These are phyloP conservation scores for Lentinula lateritia DNA, from an alignment of 768 basidiomycete species.

Conservation along the genomic window DNA sequence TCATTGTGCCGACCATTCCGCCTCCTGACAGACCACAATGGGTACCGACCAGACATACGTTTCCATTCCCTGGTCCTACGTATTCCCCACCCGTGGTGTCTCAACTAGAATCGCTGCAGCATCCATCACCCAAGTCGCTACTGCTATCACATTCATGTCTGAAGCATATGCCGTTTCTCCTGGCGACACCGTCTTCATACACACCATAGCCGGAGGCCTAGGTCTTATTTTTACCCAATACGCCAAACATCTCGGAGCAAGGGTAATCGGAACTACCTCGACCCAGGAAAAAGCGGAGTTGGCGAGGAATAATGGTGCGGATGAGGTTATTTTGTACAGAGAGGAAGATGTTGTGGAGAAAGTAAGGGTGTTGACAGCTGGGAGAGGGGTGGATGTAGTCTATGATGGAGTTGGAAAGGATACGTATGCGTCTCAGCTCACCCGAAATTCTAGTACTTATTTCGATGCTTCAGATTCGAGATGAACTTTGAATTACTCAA, in stretches of 20 bases:
- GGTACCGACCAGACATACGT: slow-evolving; percentile 70
- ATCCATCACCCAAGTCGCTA: slow-evolving; percentile 68
- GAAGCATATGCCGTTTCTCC: slow-evolving; percentile 83
- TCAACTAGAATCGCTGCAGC: slow-evolving; percentile 63
- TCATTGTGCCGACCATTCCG: not conserved
- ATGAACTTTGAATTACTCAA: slow-evolving; percentile 74
- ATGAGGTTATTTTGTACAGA: slow-evolving; percentile 82
- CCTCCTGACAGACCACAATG: slow-evolving; percentile 29
- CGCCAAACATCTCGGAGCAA: slow-evolving; percentile 69
- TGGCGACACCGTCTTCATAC: slow-evolving; percentile 76
- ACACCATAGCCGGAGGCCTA: slow-evolving; percentile 90
- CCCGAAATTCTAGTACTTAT: slow-evolving; percentile 5
- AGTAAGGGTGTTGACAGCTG: slow-evolving; percentile 70
- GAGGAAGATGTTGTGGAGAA: slow-evolving; percentile 69
- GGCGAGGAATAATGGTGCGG: slow-evolving; percentile 74
- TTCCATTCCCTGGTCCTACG: slow-evolving; percentile 55
- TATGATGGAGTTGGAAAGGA: slow-evolving; percentile 98
- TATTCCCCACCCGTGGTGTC: slow-evolving; percentile 58
- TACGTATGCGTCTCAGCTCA: slow-evolving; percentile 50
- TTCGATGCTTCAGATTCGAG: slow-evolving; percentile 48
- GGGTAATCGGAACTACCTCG: slow-evolving; percentile 91
- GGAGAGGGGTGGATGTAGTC: slow-evolving; percentile 78
- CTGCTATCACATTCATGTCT: slow-evolving; percentile 69
- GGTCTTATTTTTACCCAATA: slow-evolving; percentile 67
- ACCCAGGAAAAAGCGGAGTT: slow-evolving; percentile 77